Conservation (phyloP, 129 eudicot species). For the Flaveria linearis region DNA sequence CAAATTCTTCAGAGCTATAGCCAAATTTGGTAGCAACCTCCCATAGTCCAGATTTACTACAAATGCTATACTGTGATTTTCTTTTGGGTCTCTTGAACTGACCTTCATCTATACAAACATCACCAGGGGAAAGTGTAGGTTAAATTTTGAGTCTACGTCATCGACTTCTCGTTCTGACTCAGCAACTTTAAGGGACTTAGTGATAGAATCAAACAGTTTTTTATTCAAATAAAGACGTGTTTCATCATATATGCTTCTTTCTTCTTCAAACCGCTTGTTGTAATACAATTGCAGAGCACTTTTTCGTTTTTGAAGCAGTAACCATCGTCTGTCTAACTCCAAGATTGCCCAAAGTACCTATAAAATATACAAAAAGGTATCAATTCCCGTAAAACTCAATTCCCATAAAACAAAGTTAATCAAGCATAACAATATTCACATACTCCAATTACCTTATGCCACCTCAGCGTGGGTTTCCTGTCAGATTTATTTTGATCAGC, state of each 20-base stretch:
- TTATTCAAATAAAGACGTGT: constrained; percentile 57
- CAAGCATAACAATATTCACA: not conserved
- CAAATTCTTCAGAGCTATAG: constrained; percentile 94
- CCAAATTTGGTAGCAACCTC: constrained; percentile 88
- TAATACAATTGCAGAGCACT: constrained; percentile 68
- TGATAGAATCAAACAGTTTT: constrained; percentile 69
- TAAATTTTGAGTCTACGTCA: constrained; percentile 88
- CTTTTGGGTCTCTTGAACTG: constrained; percentile 88
- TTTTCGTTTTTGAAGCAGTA: constrained; percentile 89
- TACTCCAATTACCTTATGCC: constrained; percentile 74
- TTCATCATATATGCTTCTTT: constrained; percentile 60
- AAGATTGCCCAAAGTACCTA: constrained; percentile 88
- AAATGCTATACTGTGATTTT: constrained; percentile 72
- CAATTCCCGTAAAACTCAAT: not conserved
- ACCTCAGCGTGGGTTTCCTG: constrained; percentile 54
- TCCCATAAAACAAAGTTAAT: constrained; percentile 8
- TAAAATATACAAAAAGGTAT: constrained; percentile 12
- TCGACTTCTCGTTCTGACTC: constrained; percentile 95
- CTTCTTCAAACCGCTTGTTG: constrained; percentile 79
- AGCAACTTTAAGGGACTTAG: constrained; percentile 65
- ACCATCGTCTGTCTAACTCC: constrained; percentile 90
- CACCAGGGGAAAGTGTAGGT: constrained; percentile 95
- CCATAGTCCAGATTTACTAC: constrained; percentile 93
- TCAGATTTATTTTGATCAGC: constrained; percentile 36
- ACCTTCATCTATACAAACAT: constrained; percentile 70